Conservation (phyloP, 2,329 filamentous ascomycete genomes). For the Claviceps monticola region DNA sequence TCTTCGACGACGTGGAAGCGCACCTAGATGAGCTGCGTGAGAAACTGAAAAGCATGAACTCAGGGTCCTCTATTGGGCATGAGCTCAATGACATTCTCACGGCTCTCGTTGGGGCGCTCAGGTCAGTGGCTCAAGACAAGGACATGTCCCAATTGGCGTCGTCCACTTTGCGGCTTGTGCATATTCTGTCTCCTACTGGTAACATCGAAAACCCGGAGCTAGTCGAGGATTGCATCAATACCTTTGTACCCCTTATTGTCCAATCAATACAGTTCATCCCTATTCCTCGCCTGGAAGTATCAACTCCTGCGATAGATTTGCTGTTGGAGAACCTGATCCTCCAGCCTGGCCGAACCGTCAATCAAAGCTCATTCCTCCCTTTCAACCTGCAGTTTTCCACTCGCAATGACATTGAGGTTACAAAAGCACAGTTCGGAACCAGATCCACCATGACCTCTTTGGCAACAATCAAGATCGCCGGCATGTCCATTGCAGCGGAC, state of each 20-base stretch:
- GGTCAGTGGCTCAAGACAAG: conserved; percentile 55
- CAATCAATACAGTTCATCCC: conserved; percentile 74
- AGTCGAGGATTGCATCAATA: conserved; percentile 59
- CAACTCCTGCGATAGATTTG: conserved; percentile 70
- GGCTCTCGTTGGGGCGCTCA: conserved; percentile 53
- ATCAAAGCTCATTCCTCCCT: conserved; percentile 78
- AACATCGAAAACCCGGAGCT: conserved; percentile 55
- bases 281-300: conserved; percentile 79
- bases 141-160: conserved; percentile 56
- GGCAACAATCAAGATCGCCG: conserved; percentile 66
- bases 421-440: conserved; percentile 55
- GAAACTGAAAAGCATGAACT: conserved; percentile 48
- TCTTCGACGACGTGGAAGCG: conserved; percentile 60
- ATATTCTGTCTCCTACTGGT: conserved; percentile 53
- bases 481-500: conserved; percentile 69
- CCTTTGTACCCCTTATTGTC: conserved; percentile 68
- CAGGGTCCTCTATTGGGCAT: conserved; percentile 52
- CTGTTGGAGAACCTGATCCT: conserved; percentile 83
- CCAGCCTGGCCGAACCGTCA: conserved; percentile 73
- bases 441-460: conserved; percentile 52
- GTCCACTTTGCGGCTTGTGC: conserved; percentile 52
- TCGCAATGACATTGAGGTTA: conserved; percentile 74
- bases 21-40: conserved; percentile 36
- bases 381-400: conserved; percentile 71
- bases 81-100: conserved; percentile 61